Evolutionary conservation across 441 rosid genomes (phyloP).

Genomic region (Populus hybrid): DNA sequence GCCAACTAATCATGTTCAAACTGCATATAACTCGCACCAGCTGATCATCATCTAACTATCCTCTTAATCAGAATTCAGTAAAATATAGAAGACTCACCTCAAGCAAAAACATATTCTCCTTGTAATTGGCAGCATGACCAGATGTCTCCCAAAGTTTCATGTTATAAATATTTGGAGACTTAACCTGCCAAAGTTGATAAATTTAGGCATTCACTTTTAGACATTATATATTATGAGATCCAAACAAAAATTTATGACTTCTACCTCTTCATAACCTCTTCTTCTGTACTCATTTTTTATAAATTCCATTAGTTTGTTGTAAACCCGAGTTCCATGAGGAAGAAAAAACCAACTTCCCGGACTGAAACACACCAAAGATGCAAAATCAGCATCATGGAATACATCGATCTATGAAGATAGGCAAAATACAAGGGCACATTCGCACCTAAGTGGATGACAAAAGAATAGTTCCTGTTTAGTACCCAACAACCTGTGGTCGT

Average conservation of each 20-base stretch:
- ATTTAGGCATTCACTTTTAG: constrained; percentile 16
- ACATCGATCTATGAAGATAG: constrained; percentile 6
- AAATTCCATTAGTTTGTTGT: constrained; percentile 80
- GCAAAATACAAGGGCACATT: background rate
- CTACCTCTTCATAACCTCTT: constrained; percentile 94
- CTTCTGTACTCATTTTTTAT: constrained; percentile 68
- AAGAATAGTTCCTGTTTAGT: constrained; percentile 94
- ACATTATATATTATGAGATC: constrained; percentile 11
- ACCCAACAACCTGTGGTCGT: constrained; percentile 89
- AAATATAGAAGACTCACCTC: constrained; percentile 49
- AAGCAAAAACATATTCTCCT: constrained; percentile 92
- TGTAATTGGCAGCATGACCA: constrained; percentile 97
- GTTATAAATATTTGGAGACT: constrained; percentile 87
- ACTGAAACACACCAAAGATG: constrained; percentile 42
- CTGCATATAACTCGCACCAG: background rate
- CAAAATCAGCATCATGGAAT: constrained; percentile 14
- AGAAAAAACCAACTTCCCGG: constrained; percentile 99
- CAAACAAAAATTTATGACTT: constrained; percentile 14
- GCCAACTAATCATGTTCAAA: background rate
- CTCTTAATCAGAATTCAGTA: background rate
- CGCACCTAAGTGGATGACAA: constrained; percentile 80
- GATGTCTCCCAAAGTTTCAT: constrained; percentile 99
- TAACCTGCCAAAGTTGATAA: constrained; percentile 57
- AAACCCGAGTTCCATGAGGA: constrained; percentile 86
- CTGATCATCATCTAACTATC: background rate